A percentile compares a stretch with the other conserved stretches of the same genome.
These are phyloP conservation scores for Citrus trifoliata DNA, from an alignment of 345 rosid genomes.

Conservation along the genomic window DNA sequence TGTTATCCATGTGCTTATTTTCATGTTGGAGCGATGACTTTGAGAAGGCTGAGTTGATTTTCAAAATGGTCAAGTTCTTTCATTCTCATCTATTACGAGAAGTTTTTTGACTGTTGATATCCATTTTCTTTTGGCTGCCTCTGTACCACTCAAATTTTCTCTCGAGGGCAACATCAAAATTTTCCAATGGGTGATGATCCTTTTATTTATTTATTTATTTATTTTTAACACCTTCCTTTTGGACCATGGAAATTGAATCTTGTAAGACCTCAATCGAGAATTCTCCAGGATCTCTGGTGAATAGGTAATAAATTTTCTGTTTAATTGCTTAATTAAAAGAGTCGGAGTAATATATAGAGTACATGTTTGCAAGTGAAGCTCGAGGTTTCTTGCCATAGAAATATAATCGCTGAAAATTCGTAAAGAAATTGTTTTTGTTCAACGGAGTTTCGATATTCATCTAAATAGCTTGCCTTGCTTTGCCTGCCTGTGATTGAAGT, in stretches of 20 bases:
- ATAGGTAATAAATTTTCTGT: neutral
- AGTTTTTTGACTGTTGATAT: conserved; percentile 7
- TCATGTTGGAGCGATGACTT: conserved; percentile 38
- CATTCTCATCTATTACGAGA: conserved; percentile 15
- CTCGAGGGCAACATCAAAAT: neutral
- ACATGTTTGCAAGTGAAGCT: neutral
- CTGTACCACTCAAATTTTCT: neutral
- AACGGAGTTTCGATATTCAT: neutral
- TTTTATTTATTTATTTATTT: neutral
- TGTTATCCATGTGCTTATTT: conserved; percentile 33
- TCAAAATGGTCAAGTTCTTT: conserved; percentile 35
- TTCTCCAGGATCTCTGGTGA: neutral
- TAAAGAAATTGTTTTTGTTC: neutral
- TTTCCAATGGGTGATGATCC: neutral
- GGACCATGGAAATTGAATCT: neutral
- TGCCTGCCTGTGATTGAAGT: neutral
- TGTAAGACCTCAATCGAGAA: neutral
- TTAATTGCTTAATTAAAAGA: neutral
- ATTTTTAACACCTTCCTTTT: neutral
- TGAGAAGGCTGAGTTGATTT: conserved; percentile 33
- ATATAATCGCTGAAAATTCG: neutral
- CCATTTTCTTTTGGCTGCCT: neutral
- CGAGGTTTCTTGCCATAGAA: neutral
- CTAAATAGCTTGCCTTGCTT: neutral
- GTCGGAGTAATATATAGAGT: neutral